phyloP scores from a whole-genome alignment of 2,329 filamentous ascomycete species.

The Curvularia verruculosa region DNA sequence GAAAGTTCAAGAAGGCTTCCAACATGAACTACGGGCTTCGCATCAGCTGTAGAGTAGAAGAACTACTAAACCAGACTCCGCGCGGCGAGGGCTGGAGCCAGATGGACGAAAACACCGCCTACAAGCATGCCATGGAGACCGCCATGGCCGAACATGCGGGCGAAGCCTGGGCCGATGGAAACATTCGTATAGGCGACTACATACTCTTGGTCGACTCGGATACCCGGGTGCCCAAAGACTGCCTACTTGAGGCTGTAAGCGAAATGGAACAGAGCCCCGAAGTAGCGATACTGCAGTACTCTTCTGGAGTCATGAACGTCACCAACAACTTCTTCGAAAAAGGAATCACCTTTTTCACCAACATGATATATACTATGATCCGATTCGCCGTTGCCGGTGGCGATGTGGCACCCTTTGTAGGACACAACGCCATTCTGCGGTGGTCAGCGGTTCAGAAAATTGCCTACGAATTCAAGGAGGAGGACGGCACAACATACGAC shows the following conservation, averaged over 20 bases:
- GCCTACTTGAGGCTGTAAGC: conserved; percentile 77
- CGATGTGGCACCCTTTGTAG: conserved; percentile 76
- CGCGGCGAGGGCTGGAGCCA: conserved; percentile 37
- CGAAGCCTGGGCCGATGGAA: conserved; percentile 78
- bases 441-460: conserved; percentile 70
- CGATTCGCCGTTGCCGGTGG: conserved; percentile 72
- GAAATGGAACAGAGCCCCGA: conserved; percentile 82
- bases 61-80: conserved; percentile 54
- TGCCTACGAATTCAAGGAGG: conserved; percentile 45
- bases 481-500: conserved; percentile 56
- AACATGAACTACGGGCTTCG: conserved; percentile 77
- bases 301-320: conserved; percentile 74
- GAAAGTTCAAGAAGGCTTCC: conserved; percentile 59
- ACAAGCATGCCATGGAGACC: conserved; percentile 57
- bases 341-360: conserved; percentile 78
- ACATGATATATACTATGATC: conserved; percentile 77
- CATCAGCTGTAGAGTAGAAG: conserved; percentile 67
- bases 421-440: conserved; percentile 76
- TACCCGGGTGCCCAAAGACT: conserved; percentile 65
- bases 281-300: conserved; percentile 78
- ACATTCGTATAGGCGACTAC: conserved; percentile 85
- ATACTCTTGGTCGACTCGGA: conserved; percentile 66
- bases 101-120: conserved; percentile 45
- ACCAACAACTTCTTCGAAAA: conserved; percentile 75
- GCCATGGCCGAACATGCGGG: conserved; percentile 69